Evolutionary conservation across 345 rosid species (phyloP), one percentile per base, ranked within the genome.

Genomic region (Trapa incisa): DNA sequence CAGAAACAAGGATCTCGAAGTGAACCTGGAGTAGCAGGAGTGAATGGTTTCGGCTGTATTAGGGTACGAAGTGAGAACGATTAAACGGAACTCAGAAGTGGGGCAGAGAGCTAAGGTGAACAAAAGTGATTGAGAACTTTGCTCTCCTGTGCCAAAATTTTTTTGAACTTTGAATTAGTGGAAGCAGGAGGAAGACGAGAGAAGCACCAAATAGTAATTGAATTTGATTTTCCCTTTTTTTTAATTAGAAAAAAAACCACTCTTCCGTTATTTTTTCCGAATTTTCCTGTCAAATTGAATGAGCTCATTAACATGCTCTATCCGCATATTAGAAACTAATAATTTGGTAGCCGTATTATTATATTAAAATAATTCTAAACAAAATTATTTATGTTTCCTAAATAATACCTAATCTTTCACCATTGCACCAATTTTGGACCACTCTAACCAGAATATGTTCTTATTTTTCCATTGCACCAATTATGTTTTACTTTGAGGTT

Each of bases 111-210:
- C 43, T 8, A 41, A 41, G 43, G 43, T 4, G 43, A 41, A 41
- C 67, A 22, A 2, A 22, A 8, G 52, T 15, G 29, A 7, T 42
- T 32, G 37, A 29, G 13, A 37, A 13, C 42, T 47, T 10, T 22
- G 60, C 67, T 47, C 62, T 12, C 11, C 52, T 37, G 43, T 65
- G 54, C 13, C 36, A 43, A 50, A 37, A 22, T 22, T 22, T 37
- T 36, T 72, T 72, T 61, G 70, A 72, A 72, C 70, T 72, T 72
- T 66, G 70, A 67, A 72, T 67, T 67, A 48, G 61, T 65, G 64
- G 47, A 66, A 42, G 35, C 42, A 64, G 63, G 35, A 37, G 61
- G 9, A n/a, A 37, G 38, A 29, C 37, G 10, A 35, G 66, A 61
- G 39, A 43, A 43, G 47, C 60, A 54, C 35, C 29, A 29, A 8